Evolutionary conservation across 768 basidiomycete species (phyloP), one percentile per base, ranked within the genome.

Genomic region (Mycena galericulata): DNA sequence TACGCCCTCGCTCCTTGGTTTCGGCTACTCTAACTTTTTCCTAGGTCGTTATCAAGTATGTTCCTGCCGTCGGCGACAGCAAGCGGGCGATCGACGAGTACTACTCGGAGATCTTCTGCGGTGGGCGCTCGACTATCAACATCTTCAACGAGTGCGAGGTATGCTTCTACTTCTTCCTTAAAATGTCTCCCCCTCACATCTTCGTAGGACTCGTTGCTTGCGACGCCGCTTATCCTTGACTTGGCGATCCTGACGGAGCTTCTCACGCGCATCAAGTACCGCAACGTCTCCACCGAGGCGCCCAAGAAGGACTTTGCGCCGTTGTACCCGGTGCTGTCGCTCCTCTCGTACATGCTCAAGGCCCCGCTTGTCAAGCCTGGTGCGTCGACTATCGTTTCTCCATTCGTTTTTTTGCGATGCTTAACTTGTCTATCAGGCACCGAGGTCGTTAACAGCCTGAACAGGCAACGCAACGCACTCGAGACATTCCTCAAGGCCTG

Each of bases 1-100:
- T 72, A 62, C 27, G 70, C 56, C 1, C 4, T 30, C 18, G 0
- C 11, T 34, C 22, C 26, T 9, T 1, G 7, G 26, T 9, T 1
- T 49, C 41, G n/a, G n/a, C n/a, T n/a, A 4, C 8, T 8, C 2
- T 26, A 7, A 14, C 49, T 57, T 12, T 9, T 46, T 51, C 8
- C 36, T 36, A 72, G 70, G 70, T 98, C 60, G 96, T 97, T 62
- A 97, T 97, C 88, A 97, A 97, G 86, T 97, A 97, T 73, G 92
- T 98, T 3, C 96, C 95, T 24, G 94, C 96, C 27, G 96, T 97
- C 32, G 97, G 97, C 41, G 98, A 99, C 84, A 95, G 94, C 64
- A 99, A 98, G 89, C 88, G 95, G 63, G 98, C 97, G n/a, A 96
- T 99, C 85, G 98, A 99, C 82, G 97, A 98, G 85, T 99, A 98